These are phyloP conservation scores for Blastobotrys indianensis DNA, from an alignment of 1,139 yeast genomes.

Conservation along the genomic window DNA sequence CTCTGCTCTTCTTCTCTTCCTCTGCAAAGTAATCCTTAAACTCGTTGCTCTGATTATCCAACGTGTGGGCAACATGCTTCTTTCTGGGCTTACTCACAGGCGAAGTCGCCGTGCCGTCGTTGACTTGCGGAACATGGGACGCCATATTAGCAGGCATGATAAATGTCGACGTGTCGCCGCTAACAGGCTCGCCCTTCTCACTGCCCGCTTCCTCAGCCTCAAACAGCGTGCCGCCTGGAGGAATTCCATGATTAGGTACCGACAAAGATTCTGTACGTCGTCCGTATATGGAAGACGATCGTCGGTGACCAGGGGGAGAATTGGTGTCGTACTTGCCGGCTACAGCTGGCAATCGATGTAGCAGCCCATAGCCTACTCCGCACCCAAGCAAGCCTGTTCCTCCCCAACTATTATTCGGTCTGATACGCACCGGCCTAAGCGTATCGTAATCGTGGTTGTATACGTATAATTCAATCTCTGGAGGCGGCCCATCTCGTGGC, in stretches of 20 bases:
- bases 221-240: conserved; percentile 34
- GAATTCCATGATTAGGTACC: conserved; percentile 10
- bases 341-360: conserved; percentile 77
- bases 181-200: conserved; percentile 4
- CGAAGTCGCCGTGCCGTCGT: conserved; percentile 11
- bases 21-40: conserved; percentile 34
- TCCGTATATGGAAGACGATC: conserved; percentile 8
- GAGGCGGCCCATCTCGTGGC: conserved; percentile 19
- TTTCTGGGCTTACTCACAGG: background rate
- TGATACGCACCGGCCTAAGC: conserved; percentile 78
- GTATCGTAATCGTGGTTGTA: conserved; percentile 84
- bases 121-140: conserved; percentile 12
- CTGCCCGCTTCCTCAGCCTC: conserved; percentile 22
- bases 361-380: conserved; percentile 87
- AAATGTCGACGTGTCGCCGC: conserved; percentile 14
- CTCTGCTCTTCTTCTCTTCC: conserved; percentile 32
- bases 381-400: conserved; percentile 83
- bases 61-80: background rate
- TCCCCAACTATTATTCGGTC: conserved; percentile 55
- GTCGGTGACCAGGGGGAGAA: conserved; percentile 9
- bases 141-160: conserved; percentile 12
- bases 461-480: conserved; percentile 55
- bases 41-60: conserved; percentile 15
- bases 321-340: conserved; percentile 40
- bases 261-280: background rate